Base-by-base conservation (phyloP, 208 protist genomes). In the Trypanosoma theileri region DNA sequence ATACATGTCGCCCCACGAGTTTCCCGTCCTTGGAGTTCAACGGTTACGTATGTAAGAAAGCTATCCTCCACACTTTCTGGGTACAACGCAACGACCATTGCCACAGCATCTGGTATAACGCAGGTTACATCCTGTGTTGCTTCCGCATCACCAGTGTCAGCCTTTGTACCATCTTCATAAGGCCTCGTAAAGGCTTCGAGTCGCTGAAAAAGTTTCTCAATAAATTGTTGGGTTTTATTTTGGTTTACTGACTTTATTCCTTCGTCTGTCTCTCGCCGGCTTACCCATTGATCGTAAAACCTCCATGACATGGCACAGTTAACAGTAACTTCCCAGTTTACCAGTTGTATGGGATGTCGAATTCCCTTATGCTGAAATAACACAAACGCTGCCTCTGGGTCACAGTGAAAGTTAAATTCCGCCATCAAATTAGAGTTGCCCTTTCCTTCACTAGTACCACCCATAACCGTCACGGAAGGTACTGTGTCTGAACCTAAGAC, bases 391-490 rank as follows among this genome's bases (percentile, higher is more conserved):
- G 89, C 89, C 77, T 95, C 89, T 17, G 89, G 89, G 69, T 95
- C 89, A 59, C 84, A 89, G 79, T 92, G 84, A 48, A 92, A 77
- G 76, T 95, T 95, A 70, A 95, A 95, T 79, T 95, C 89, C 10
- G 86, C 79, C 56, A 78, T 78, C 59, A 91, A 72, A 74, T 82
- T 92, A 14, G 79, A 90, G 75, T 95, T 95, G 62, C 89, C 89
- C 50, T 91, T 92, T 1, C 78, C 84, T 59, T 92, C 84, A 48
- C 51, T 81, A 7, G 86, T 76, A 13, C 89, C 89, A 13, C 86
- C 86, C 86, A 95, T 95, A 48, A 91, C 58, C 1, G 76, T 79
- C 28, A 93, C 77, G n/a, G 72, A 77, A n/a, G 88, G 88, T 54
- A 81, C 72, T 41, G 74, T 80, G 62, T 87, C 81, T 53, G 79